Conservation (phyloP, 2,329 filamentous ascomycete species). For the Aspergillus neoniger region DNA sequence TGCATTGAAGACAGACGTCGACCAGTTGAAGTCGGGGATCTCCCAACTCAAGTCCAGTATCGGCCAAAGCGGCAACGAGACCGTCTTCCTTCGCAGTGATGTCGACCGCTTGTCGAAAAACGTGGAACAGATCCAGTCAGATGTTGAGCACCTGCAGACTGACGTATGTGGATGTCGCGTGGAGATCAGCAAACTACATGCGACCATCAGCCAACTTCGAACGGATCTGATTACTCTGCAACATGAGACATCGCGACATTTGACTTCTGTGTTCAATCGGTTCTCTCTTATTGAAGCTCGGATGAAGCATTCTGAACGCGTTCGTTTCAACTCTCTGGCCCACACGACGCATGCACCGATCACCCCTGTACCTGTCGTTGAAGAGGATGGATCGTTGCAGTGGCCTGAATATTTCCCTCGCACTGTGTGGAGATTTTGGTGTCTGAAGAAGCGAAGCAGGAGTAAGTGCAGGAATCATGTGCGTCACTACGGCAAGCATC, state of each 20-base stretch:
- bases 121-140: conserved; percentile 39
- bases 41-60: conserved; percentile 38
- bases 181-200: conserved; percentile 41
- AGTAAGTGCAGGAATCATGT: conserved; percentile 30
- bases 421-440: conserved; percentile 47
- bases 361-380: conserved; percentile 38
- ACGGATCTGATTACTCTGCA: conserved; percentile 40
- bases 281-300: conserved; percentile 35
- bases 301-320: conserved; percentile 39
- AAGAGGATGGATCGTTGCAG: conserved; percentile 37
- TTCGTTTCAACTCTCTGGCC: conserved; percentile 45
- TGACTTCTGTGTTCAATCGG: conserved; percentile 30
- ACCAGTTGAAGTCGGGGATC: conserved; percentile 39
- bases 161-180: conserved; percentile 38
- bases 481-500: conserved; percentile 1
- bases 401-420: conserved; percentile 43
- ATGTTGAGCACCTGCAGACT: conserved; percentile 36
- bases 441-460: conserved; percentile 43
- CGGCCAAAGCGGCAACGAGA: conserved; percentile 36
- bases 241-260: conserved; percentile 35
- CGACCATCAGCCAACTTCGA: conserved; percentile 38
- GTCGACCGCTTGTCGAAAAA: conserved; percentile 41
- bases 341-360: conserved; percentile 42
- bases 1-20: conserved; percentile 38
- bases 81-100: conserved; percentile 38